A percentile compares a stretch with the other conserved stretches of the same genome.
phyloP scores from a whole-genome alignment of 2,329 filamentous ascomycete species.

The Cyphellophora europaea region DNA sequence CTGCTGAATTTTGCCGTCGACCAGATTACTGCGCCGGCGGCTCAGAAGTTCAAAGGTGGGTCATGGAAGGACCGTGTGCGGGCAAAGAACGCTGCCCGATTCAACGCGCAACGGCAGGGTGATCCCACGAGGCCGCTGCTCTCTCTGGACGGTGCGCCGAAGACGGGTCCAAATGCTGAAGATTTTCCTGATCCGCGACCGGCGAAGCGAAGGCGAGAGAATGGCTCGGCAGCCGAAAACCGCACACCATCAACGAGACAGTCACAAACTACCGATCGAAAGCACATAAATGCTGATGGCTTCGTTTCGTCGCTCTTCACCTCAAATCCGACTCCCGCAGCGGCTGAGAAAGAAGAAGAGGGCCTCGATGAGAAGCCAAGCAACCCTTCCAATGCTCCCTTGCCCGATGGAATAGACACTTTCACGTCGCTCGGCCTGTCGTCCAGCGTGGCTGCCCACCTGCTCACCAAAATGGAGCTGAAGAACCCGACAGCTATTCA shows the following conservation, averaged over 20 bases:
- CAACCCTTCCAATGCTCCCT: constrained; percentile 81
- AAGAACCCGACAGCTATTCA: constrained; percentile 93
- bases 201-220: constrained; percentile 31
- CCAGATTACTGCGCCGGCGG: constrained; percentile 51
- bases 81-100: constrained; percentile 59
- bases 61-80: constrained; percentile 81
- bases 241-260: background rate
- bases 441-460: constrained; percentile 66
- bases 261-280: background rate
- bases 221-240: constrained; percentile 22
- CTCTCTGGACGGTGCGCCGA: background rate
- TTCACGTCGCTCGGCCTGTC: constrained; percentile 83
- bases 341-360: constrained; percentile 28
- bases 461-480: constrained; percentile 75
- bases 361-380: constrained; percentile 40
- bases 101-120: constrained; percentile 33
- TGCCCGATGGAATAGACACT: constrained; percentile 72
- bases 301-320: constrained; percentile 89
- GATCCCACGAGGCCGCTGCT: background rate
- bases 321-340: constrained; percentile 68
- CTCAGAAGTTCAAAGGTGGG: constrained; percentile 69
- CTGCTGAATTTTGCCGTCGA: constrained; percentile 82
- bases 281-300: constrained; percentile 34
- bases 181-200: constrained; percentile 22
- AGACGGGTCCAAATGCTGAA: constrained; percentile 22